Evolutionary conservation across 1,284 basidiomycete species (phyloP), one percentile per base, ranked within the genome.

Genomic region (Moesziomyces globuligerus): DNA sequence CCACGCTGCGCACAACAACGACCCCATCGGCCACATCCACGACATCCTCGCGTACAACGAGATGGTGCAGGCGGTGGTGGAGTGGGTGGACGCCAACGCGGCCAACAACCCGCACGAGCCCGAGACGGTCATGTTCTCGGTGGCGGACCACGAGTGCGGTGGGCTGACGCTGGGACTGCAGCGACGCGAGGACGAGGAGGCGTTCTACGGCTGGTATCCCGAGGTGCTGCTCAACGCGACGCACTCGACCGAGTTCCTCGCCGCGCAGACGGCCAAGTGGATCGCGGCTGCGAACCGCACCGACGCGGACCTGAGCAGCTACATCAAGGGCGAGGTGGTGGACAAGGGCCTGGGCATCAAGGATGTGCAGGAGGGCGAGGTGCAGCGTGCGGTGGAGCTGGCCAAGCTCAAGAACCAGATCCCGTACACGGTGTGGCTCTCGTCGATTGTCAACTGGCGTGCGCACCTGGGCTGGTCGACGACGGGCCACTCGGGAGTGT

Each of bases 1-100:
- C 58, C 76, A 78, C 51, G 81, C 81, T 26, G 81, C 59, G 9
- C 81, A 83, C 73, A 74, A 75, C 59, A 83, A 83, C 50, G 81
- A 82, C 41, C 74, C 75, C 11, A 66, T 77, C 40, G 79, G 75
- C 5, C 76, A 80, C 54, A 51, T 79, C 13, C 72, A 81, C 53
- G 80, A 82, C 24, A 81, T 81, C 52, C 58, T 81, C 3, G 77
- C 75, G 11, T 80, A 76, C 61, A 56, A 79, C 49, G 65, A 76
- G 49, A 58, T 72, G 49, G 60, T 75, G 13, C 44, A 71, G 34
- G 73, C 70, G 3, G 76, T 79, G 2, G 43, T 50, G 21, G 29
- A 69, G 23, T 81, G 66, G 80, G 72, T 76, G 11, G 66, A 66
- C 55, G 62, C 38, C 46, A 74, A 59, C 66, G 72, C 51, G 3